Evolutionary conservation across 768 basidiomycete species (phyloP), one percentile per base, ranked within the genome.

Genomic region (Termitomyces sp.): DNA sequence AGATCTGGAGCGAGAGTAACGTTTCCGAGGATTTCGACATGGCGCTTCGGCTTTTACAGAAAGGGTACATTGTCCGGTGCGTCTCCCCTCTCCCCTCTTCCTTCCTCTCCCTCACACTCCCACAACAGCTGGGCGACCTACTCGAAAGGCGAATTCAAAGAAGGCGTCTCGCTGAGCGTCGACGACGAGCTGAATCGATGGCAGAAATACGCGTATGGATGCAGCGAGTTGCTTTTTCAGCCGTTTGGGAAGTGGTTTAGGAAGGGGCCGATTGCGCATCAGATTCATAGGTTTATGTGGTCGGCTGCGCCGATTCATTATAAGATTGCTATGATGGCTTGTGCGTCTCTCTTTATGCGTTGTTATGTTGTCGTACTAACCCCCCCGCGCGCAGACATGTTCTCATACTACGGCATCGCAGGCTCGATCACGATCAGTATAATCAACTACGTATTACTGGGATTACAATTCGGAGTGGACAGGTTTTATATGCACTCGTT

Each of bases 171-270:
- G 1, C 76, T 96, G 27, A 93, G 89, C 3, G 82, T 84, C 59
- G 92, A 94, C 54, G 93, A 95, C 66, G 93, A 96, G 66, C 68
- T 94, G 43, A 94, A 93, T 63, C 71, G 93, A 3, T 96, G 93
- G 93, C 90, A 94, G 56, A 95, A 94, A 57, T 81, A 80, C 60
- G 70, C 82, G 48, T 85, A 69, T 78, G 83, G 76, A 74, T 86
- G 70, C 71, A 84, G 73, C 76, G 88, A 77, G 68, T 74, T 95
- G 49, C 74, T 94, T 35, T 94, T 95, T 78, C 86, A 93, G 64
- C 94, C 93, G 1, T 58, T 94, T 51, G 72, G 81, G 32, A 69
- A 85, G 45, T 94, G 91, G 92, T 85, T 80, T 76, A 71, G 77
- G 38, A 77, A 78, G 52, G 93, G 93, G 0, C 93, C 93, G 1